Evolutionary conservation across 805 yeast species (phyloP), one percentile per base, ranked within the genome.

Genomic region (Metschnikowia picachoensis): DNA sequence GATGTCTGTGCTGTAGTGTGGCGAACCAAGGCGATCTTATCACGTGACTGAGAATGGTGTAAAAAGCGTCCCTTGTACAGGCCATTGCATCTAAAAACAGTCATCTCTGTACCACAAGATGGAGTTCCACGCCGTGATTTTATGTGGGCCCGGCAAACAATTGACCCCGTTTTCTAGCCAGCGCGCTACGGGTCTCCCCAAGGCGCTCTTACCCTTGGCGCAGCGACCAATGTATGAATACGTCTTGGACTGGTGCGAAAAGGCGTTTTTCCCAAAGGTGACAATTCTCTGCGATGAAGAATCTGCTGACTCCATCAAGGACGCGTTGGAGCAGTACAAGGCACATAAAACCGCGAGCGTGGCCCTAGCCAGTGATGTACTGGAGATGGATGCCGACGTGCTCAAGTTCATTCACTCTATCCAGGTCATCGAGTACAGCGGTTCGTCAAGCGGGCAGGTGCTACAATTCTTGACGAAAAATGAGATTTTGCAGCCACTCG

Each of bases 91-190:
- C 20, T 20, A 20, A 20, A 20, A 3, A 4, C 20, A 2, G 1
- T 20, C 4, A 20, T 20, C 20, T 20, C 20, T 3, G 6, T 20
- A 20, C 20, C 20, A 20, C 20, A 20, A 29, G 37, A 91, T 92
- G 97, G 96, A 90, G 67, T 85, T 90, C 62, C 96, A 91, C 60
- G 97, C 96, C 0, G 76, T 92, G 40, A 79, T 92, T 16, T 79
- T 89, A 47, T 91, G 98, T 68, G 98, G 98, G 2, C 80, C 78
- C 43, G 98, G 98, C 12, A 72, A 72, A 15, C 74, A 76, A 39
- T 72, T 94, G 55, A 62, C 79, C 13, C 98, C 98, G 0, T 79
- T 92, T 51, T 77, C 91, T 0, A 70, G 76, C 27, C 74, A 72
- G 32, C 70, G 83, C 41, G 76, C 79, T 13, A 72, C 85, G 2